Conservation (phyloP, 2,329 filamentous ascomycete genomes). For the Cordyceps cicadae region DNA sequence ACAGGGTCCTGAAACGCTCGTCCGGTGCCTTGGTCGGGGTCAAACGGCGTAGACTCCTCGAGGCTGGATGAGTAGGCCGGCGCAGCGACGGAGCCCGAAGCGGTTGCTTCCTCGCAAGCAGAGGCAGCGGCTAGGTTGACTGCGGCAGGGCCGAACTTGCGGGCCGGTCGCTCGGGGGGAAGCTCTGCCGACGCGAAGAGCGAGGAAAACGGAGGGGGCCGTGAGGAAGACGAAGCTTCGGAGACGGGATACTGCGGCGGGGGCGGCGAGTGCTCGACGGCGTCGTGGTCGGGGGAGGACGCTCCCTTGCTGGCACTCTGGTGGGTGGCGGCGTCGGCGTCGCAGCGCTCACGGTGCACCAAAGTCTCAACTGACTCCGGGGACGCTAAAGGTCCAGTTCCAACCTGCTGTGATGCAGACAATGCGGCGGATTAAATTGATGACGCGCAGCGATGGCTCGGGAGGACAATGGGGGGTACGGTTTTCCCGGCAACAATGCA, state of each 20-base stretch:
- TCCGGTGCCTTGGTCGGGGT: conserved; percentile 26
- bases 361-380: conserved; percentile 25
- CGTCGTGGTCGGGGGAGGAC: conserved; percentile 17
- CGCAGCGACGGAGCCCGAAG: conserved; percentile 36
- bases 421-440: conserved; percentile 27
- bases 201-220: conserved; percentile 53
- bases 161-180: conserved; percentile 24
- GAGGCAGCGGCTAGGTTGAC: neutral
- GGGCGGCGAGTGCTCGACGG: conserved; percentile 35
- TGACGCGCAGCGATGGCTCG: neutral
- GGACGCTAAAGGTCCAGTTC: conserved; percentile 29
- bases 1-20: conserved; percentile 41
- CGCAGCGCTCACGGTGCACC: conserved; percentile 18
- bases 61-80: conserved; percentile 44
- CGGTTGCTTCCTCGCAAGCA: conserved; percentile 21
- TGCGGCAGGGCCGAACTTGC: conserved; percentile 20
- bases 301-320: conserved; percentile 16
- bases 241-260: conserved; percentile 53
- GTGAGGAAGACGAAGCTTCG: conserved; percentile 43
- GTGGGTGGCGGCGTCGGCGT: conserved; percentile 12
- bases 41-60: conserved; percentile 30
- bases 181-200: conserved; percentile 41
- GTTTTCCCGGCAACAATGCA: neutral
- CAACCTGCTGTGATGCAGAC: conserved; percentile 27
- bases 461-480: neutral